Conservation (phyloP, 2,329 filamentous ascomycete species). For the Neofusicoccum kwambonambiense region DNA sequence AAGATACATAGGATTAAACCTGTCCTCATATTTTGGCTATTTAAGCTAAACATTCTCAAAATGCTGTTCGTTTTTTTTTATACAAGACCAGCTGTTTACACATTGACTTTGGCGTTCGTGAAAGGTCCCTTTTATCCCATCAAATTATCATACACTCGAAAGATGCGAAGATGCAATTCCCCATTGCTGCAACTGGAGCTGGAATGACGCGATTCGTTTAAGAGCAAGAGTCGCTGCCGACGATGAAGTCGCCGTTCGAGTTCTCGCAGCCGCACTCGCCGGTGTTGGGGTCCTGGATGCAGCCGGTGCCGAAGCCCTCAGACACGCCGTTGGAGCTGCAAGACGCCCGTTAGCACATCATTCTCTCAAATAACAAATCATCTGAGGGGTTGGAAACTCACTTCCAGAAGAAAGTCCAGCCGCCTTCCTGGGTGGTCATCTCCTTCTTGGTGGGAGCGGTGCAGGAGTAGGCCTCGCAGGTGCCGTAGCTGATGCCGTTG, state of each 20-base stretch:
- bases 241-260: background rate
- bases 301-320: slow-evolving; percentile 27
- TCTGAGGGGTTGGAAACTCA: background rate
- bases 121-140: background rate
- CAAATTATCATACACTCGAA: slow-evolving; percentile 1
- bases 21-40: background rate
- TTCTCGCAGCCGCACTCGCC: slow-evolving; percentile 12
- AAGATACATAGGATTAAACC: background rate
- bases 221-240: background rate
- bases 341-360: background rate
- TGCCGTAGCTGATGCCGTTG: slow-evolving; percentile 46
- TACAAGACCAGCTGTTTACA: background rate
- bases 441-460: background rate
- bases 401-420: slow-evolving; percentile 17
- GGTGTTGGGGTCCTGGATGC: slow-evolving; percentile 27
- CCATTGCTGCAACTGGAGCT: too few relatives aligned
- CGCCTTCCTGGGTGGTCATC: background rate
- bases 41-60: background rate
- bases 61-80: too few relatives aligned
- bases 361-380: background rate
- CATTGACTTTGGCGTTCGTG: background rate
- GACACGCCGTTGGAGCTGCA: slow-evolving; percentile 21
- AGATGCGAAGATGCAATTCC: background rate
- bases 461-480: slow-evolving; percentile 27
- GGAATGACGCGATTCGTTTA: background rate